Conservation (phyloP, 768 basidiomycete species). For the Phaeotremella skinneri region DNA sequence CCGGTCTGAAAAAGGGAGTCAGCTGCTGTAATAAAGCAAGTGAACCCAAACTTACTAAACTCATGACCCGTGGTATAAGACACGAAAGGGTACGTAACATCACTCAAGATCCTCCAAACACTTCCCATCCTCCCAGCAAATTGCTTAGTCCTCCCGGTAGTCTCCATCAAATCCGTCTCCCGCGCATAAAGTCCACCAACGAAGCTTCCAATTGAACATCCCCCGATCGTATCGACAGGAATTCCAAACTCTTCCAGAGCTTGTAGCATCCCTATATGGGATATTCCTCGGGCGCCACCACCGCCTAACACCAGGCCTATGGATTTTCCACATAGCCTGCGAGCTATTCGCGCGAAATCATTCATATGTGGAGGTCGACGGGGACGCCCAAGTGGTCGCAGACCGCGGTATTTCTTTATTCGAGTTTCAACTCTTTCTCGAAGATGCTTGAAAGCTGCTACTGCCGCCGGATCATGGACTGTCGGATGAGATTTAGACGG, state of each 20-base stretch:
- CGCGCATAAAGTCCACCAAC: slow-evolving; percentile 93
- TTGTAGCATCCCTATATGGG: slow-evolving; percentile 80
- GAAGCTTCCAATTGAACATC: slow-evolving; percentile 75
- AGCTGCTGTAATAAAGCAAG: slow-evolving; percentile 4
- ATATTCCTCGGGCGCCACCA: slow-evolving; percentile 90
- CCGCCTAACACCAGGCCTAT: slow-evolving; percentile 94
- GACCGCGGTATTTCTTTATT: slow-evolving; percentile 80
- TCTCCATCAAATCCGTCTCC: slow-evolving; percentile 85
- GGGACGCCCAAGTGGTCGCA: slow-evolving; percentile 61
- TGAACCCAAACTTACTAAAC: slow-evolving; percentile 37
- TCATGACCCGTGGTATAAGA: slow-evolving; percentile 77
- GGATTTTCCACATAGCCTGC: slow-evolving; percentile 85
- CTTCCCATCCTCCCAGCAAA: slow-evolving; percentile 87
- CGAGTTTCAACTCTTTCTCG: slow-evolving; percentile 86
- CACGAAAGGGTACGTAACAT: slow-evolving; percentile 87
- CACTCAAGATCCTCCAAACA: slow-evolving; percentile 89
- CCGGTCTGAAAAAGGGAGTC: slow-evolving; percentile 63
- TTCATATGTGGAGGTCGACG: slow-evolving; percentile 77
- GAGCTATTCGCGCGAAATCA: slow-evolving; percentile 87
- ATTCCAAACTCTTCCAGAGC: slow-evolving; percentile 88
- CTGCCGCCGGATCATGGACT: slow-evolving; percentile 78
- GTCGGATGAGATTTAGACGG: slow-evolving; percentile 55
- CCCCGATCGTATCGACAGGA: slow-evolving; percentile 90
- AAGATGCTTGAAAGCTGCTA: slow-evolving; percentile 84
- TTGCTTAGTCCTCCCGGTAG: slow-evolving; percentile 79